Evolutionary conservation across 768 basidiomycete genomes (phyloP), one percentile per base, ranked within the genome.

Genomic region (Lactarius quietus): DNA sequence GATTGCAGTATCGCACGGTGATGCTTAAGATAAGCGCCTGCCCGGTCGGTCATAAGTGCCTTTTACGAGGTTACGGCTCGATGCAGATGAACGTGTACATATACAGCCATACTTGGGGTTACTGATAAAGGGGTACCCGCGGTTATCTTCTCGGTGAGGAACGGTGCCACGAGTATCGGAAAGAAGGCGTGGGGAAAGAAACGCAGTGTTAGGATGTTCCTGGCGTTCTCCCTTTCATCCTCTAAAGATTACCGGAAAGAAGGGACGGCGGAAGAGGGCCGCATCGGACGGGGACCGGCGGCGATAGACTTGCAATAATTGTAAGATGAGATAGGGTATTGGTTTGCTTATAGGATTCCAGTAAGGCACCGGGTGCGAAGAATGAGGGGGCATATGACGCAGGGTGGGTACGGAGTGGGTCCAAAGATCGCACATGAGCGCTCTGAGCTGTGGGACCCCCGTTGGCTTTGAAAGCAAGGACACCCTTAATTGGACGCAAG

Each of bases 351-450:
- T 51, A 45, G 52, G 18, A 23, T 65, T 45, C 41, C 45, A 26
- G 17, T 51, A n/a, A 14, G 28, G 45, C 41, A 23, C 57, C 10
- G 33, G 41, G 6, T 12, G 52, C 29, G 29, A 26, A 14, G 26
- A 65, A 38, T 65, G 54, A 45, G 63, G 64, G 64, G 33, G 48
- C 43, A 36, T 35, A 56, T 65, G 64, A 65, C 64, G 64, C 63
- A 53, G 38, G n/a, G 20, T 5, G 20, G n/a, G 18, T 15, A 45
- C 41, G 28, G 41, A 41, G 28, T 23, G 51, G 23, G 33, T 33
- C 38, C 26, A 28, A 48, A 39, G 53, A 36, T n/a, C n/a, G 20
- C 64, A 59, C 35, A 45, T 54, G 63, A 20, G n/a, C n/a, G n/a
- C n/a, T n/a, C n/a, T n/a, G n/a, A n/a, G 36, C 4, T 20, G 20